phyloP scores from a whole-genome alignment of 768 basidiomycete genomes.

The Tulasnella sp. region DNA sequence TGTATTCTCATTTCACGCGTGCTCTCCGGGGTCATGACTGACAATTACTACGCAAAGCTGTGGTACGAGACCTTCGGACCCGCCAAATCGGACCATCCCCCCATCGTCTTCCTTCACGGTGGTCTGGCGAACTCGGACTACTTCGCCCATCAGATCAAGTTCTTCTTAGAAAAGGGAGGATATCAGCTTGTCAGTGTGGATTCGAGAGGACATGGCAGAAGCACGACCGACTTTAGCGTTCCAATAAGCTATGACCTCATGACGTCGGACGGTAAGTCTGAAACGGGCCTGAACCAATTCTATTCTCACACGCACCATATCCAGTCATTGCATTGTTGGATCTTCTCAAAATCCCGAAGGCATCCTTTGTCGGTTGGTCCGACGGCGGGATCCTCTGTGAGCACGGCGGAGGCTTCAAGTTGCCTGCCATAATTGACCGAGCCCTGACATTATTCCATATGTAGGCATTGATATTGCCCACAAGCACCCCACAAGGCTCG shows the following conservation, averaged over 20 bases:
- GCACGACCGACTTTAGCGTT: background rate
- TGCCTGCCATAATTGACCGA: background rate
- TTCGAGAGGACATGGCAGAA: constrained; percentile 6
- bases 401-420: background rate
- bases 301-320: background rate
- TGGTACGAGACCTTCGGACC: background rate
- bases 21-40: background rate
- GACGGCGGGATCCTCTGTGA: background rate
- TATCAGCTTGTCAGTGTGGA: background rate
- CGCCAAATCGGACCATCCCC: background rate
- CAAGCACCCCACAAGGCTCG: background rate
- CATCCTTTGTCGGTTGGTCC: constrained; percentile 2
- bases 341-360: background rate
- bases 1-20: background rate
- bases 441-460: background rate
- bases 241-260: background rate
- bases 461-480: background rate
- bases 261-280: background rate
- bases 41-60: background rate
- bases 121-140: constrained; percentile 5
- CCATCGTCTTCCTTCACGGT: constrained; percentile 1
- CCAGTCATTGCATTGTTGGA: background rate
- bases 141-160: background rate
- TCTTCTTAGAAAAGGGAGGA: background rate
- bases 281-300: background rate